Evolutionary conservation across 257 asterid genomes (phyloP).

Genomic region (Solanum lycopersicoides): DNA sequence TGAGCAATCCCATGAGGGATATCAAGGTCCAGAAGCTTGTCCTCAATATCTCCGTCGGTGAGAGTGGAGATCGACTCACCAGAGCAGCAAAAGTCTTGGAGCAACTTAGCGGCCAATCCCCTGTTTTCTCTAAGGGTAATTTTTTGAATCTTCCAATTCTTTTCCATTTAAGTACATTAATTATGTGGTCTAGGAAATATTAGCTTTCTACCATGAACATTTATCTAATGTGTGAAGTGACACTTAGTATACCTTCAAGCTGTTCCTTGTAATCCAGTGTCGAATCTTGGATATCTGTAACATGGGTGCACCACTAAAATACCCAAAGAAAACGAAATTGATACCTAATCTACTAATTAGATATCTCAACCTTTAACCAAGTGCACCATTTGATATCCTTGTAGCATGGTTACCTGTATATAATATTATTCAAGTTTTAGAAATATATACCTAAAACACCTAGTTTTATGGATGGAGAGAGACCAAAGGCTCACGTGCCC

Average conservation of each 20-base stretch:
- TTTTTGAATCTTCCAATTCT: background rate
- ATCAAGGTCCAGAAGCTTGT: constrained; percentile 1
- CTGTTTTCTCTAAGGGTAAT: constrained; percentile 53
- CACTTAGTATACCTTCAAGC: background rate
- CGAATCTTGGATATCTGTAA: background rate
- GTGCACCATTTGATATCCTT: background rate
- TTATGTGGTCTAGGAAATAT: background rate
- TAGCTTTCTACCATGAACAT: background rate
- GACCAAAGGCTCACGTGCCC: background rate
- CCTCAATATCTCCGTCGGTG: background rate
- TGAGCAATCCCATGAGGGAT: background rate
- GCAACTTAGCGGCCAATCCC: constrained; percentile 48
- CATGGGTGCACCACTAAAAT: background rate
- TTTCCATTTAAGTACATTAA: background rate
- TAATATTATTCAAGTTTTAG: background rate
- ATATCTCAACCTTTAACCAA: background rate
- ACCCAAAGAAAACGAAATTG: background rate
- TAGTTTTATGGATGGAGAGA: background rate
- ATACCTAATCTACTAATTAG: background rate
- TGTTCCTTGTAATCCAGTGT: background rate
- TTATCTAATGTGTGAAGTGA: background rate
- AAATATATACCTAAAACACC: background rate
- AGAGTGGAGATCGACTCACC: background rate
- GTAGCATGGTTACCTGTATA: background rate
- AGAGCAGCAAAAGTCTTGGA: constrained; percentile 25